A percentile compares a stretch with the other conserved stretches of the same genome.
phyloP scores from a whole-genome alignment of 345 rosid species.

The Streptanthus diversifolius region DNA sequence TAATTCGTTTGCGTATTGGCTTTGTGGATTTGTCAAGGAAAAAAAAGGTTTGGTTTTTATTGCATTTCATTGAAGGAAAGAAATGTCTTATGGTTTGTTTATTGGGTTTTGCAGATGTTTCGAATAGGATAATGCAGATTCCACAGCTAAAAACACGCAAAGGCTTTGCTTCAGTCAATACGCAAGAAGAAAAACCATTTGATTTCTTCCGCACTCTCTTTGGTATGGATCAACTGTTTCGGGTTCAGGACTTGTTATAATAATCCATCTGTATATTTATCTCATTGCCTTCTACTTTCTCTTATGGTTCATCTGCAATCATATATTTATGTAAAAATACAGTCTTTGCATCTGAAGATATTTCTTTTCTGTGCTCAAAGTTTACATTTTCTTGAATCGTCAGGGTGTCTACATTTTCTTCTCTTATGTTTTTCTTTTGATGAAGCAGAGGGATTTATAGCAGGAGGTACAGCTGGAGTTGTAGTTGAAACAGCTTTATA shows the following conservation, averaged over 20 bases:
- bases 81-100: not conserved
- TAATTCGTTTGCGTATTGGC: not conserved
- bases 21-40: not conserved
- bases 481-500: slow-evolving; percentile 92
- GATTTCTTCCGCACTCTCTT: slow-evolving; percentile 66
- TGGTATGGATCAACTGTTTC: slow-evolving; percentile 38
- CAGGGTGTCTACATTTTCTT: not conserved
- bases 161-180: slow-evolving; percentile 59
- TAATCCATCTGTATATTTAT: not conserved
- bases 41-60: not conserved
- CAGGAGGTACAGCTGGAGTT: slow-evolving; percentile 96
- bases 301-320: not conserved
- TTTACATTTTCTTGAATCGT: too few species aligned
- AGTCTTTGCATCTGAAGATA: too few species aligned
- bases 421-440: not conserved
- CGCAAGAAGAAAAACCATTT: slow-evolving; percentile 57
- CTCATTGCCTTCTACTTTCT: not conserved
- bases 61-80: not conserved
- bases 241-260: not conserved
- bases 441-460: slow-evolving; percentile 78
- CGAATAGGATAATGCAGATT: slow-evolving; percentile 37
- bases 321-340: not conserved
- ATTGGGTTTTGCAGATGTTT: slow-evolving; percentile 38
- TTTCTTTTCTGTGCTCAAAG: not conserved
- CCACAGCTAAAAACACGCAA: slow-evolving; percentile 43